phyloP scores from a whole-genome alignment of 1,284 basidiomycete genomes.

The Leccinum solheimii region DNA sequence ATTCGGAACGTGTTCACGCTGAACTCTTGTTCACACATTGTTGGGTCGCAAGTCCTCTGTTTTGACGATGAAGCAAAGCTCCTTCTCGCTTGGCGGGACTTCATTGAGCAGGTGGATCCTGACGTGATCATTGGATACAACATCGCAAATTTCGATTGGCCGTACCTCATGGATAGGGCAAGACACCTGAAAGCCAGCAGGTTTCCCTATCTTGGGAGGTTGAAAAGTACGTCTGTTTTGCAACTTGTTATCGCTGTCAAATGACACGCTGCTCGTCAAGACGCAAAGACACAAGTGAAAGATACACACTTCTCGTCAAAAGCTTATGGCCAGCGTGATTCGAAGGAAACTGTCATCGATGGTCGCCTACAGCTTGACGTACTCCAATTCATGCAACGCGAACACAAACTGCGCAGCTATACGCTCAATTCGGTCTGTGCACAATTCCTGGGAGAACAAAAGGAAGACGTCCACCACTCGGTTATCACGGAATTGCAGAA shows the following conservation, averaged over 20 bases:
- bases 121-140: constrained; percentile 96
- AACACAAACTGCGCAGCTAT: constrained; percentile 93
- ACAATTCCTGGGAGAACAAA: constrained; percentile 94
- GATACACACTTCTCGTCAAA: constrained; percentile 96
- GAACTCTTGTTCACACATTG: constrained; percentile 89
- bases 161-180: constrained; percentile 89
- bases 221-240: constrained; percentile 56
- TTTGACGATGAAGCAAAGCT: constrained; percentile 75
- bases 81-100: constrained; percentile 80
- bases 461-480: constrained; percentile 96
- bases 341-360: constrained; percentile 87
- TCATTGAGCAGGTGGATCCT: constrained; percentile 85
- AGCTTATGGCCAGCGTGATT: constrained; percentile 93
- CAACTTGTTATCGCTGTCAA: not conserved
- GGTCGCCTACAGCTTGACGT: constrained; percentile 92
- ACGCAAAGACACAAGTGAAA: constrained; percentile 74
- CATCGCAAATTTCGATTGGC: constrained; percentile 88
- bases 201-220: constrained; percentile 79
- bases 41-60: constrained; percentile 91
- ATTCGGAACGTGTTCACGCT: constrained; percentile 96
- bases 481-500: constrained; percentile 97
- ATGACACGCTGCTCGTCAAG: constrained; percentile 42
- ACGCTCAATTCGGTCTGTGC: constrained; percentile 95
- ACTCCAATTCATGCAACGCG: constrained; percentile 94
- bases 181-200: constrained; percentile 71